Base-by-base conservation (phyloP, 225 moss, liverwort and hornwort species). In the Polytrichum formosum region DNA sequence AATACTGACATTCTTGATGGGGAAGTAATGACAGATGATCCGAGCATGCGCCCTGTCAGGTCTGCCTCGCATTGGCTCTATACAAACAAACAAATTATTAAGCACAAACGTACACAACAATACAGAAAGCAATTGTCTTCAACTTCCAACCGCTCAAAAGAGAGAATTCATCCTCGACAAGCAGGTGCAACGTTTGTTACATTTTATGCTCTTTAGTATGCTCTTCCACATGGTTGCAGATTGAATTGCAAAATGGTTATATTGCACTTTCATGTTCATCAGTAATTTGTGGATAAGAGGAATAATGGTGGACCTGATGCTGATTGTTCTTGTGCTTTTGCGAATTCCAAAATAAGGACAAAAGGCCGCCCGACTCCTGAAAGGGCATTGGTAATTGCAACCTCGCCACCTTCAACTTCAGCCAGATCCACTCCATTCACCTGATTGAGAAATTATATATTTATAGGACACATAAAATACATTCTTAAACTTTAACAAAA, bases 361-460 rank as follows among this genome's bases (percentile, higher is more conserved):
- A 64, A 72, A 54, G 72, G 72, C 5, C 31, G 26, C 25, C 72
- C 72, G 22, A 25, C 26, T 26, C 72, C 64, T 28, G 72, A 54
- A 6, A 65, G 28, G 8, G 61, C 2, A 13, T 72, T 55, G 22
- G 72, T 72, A 0, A 65, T 28, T 17, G 72, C 64, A 19, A 65
- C 72, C 54, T 72, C 72, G 23, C 72, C 65, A 63, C 65, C 72
- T 64, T 53, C 2, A 54, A 72, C 72, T 62, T 65, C 64, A 28
- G 72, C 72, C 64, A 72, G 28, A 72, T 72, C 72, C 21, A 37
- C 28, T 4, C 26, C 64, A 53, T 72, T 72, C 26, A 72, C 72
- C 72, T 72, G 72, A 27, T 58, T 21, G 6, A 23, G 22, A 58
- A 21, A 58, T 26, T 26, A 26, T 26, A 58, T 6, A 22, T 9